phyloP scores from a whole-genome alignment of 495 filamentous ascomycete genomes.

The Penicillium diatomitis region DNA sequence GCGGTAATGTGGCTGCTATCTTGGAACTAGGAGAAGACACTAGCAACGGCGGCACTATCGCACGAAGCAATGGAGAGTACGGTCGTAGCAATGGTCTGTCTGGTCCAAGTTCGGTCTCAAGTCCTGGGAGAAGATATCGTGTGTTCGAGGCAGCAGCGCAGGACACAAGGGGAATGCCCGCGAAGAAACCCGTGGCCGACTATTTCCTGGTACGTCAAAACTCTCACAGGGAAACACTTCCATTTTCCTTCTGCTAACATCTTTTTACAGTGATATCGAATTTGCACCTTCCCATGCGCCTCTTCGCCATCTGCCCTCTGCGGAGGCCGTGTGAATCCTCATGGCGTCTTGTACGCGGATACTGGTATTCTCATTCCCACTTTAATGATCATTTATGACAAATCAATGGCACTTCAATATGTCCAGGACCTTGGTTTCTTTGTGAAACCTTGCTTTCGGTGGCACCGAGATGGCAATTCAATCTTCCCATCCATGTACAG shows the following conservation, averaged over 20 bases:
- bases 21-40: constrained; percentile 86
- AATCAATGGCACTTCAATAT: constrained; percentile 3
- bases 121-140: constrained; percentile 83
- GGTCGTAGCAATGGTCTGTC: constrained; percentile 44
- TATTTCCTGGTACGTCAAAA: constrained; percentile 66
- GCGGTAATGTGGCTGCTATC: constrained; percentile 93
- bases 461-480: too few relatives aligned
- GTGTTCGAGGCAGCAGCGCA: constrained; percentile 97
- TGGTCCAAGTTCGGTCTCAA: constrained; percentile 35
- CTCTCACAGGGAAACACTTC: too few relatives aligned
- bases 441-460: too few relatives aligned
- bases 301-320: constrained; percentile 6
- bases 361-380: constrained; percentile 10
- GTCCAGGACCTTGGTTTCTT: not conserved
- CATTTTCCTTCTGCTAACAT: too few relatives aligned
- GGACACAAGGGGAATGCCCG: constrained; percentile 94
- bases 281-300: constrained; percentile 2
- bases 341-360: constrained; percentile 18
- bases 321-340: constrained; percentile 7
- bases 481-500: too few relatives aligned
- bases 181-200: constrained; percentile 96
- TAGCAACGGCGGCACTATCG: constrained; percentile 61
- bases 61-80: constrained; percentile 73
- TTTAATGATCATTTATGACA: constrained; percentile 22
- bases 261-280: constrained; percentile 17